A percentile compares a stretch with the other conserved stretches of the same genome.
These are phyloP conservation scores for Delitschia confertaspora DNA, from an alignment of 495 filamentous ascomycete genomes.

Conservation along the genomic window DNA sequence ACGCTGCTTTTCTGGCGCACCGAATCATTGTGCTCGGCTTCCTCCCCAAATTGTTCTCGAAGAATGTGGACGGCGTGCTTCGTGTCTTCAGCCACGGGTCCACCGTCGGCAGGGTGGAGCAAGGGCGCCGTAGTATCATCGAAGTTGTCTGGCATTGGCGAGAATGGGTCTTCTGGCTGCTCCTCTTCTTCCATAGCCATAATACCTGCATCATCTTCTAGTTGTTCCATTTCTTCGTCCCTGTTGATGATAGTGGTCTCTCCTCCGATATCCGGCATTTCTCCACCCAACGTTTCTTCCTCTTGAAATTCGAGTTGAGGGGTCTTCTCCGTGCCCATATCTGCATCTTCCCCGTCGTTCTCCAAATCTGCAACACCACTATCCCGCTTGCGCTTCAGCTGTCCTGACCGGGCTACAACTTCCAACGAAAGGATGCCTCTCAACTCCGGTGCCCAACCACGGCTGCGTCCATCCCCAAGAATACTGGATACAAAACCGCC, in stretches of 20 bases:
- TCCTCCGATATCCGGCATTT: conserved; percentile 16
- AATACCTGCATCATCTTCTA: conserved; percentile 10
- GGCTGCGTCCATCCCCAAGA: conserved; percentile 66
- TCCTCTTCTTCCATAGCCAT: conserved; percentile 24
- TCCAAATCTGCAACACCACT: conserved; percentile 73
- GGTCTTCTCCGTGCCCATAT: conserved; percentile 18
- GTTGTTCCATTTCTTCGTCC: conserved; percentile 19
- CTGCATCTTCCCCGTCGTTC: conserved; percentile 52
- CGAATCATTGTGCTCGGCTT: conserved; percentile 43
- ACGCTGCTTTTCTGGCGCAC: conserved; percentile 69
- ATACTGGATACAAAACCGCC: conserved; percentile 78
- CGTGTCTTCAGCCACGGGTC: conserved; percentile 77
- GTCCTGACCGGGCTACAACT: conserved; percentile 62
- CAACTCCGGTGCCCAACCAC: conserved; percentile 83
- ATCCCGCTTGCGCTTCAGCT: conserved; percentile 90
- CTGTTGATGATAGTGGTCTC: conserved; percentile 22
- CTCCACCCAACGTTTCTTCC: conserved; percentile 8
- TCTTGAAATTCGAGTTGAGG: conserved; percentile 33
- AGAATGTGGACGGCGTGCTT: conserved; percentile 94
- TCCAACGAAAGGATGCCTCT: conserved; percentile 76
- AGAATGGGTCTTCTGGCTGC: conserved; percentile 31
- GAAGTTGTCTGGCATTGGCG: conserved; percentile 39
- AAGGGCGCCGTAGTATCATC: conserved; percentile 69
- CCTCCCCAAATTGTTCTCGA: conserved; percentile 69
- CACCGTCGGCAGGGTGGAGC: conserved; percentile 68